These are phyloP conservation scores for Ambrosiella xylebori DNA, from an alignment of 2,329 filamentous ascomycete species.

Conservation along the genomic window DNA sequence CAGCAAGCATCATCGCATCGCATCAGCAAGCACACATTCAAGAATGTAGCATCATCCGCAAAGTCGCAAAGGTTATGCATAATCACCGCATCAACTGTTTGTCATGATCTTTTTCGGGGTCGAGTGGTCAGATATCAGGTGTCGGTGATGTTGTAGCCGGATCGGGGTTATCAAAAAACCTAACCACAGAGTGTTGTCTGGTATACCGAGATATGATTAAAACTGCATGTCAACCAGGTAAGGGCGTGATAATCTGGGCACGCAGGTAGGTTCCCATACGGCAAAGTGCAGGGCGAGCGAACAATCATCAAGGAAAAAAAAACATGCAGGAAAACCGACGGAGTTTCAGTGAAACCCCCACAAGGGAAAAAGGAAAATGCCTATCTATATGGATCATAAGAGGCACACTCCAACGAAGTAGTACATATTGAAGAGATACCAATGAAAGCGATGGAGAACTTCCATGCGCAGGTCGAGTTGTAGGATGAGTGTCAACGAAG, in stretches of 20 bases:
- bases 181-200: too few relatives aligned
- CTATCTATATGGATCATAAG: slow-evolving; percentile 9
- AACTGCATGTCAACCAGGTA: too few relatives aligned
- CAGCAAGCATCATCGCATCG: background rate
- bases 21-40: background rate
- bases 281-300: background rate
- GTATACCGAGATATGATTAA: too few relatives aligned
- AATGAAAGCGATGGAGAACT: too few relatives aligned
- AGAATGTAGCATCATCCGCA: background rate
- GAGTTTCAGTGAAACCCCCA: background rate
- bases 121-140: background rate
- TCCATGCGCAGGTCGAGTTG: background rate
- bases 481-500: background rate
- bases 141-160: too few relatives aligned
- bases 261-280: background rate
- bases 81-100: background rate
- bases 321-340: background rate
- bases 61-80: background rate
- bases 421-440: background rate
- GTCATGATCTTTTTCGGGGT: background rate
- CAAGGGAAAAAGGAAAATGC: background rate
- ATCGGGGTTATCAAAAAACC: too few relatives aligned
- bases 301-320: background rate
- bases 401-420: background rate
- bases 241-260: background rate